These are phyloP conservation scores for Alopecurus myosuroides DNA, from an alignment of 176 grass and related monocot species.

Conservation along the genomic window DNA sequence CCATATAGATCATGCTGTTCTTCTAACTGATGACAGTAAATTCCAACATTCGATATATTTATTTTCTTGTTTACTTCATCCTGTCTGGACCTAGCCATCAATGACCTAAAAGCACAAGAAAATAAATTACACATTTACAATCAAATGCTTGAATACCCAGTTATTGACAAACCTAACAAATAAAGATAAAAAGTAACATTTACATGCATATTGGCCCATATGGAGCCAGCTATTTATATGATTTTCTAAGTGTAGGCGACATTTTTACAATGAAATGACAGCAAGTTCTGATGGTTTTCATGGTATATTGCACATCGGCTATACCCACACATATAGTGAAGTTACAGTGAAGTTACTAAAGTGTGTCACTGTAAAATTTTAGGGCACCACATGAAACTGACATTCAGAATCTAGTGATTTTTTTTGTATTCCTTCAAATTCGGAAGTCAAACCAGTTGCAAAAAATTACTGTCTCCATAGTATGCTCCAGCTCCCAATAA, in stretches of 20 bases:
- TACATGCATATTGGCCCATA: background rate
- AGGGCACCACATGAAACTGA: constrained; percentile 11
- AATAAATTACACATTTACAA: background rate
- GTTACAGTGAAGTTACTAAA: background rate
- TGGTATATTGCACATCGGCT: background rate
- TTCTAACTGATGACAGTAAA: constrained; percentile 69
- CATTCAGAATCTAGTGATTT: background rate
- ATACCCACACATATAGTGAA: constrained; percentile 6
- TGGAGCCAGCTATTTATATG: background rate
- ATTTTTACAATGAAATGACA: background rate
- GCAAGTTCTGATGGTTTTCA: constrained; percentile 10
- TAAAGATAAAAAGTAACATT: background rate
- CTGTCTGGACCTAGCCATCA: constrained; percentile 65
- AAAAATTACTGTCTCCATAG: background rate
- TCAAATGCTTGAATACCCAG: constrained; percentile 8
- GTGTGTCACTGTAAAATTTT: background rate
- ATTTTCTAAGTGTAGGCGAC: background rate
- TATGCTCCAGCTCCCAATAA: background rate
- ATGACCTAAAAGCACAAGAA: constrained; percentile 43
- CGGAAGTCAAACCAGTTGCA: background rate
- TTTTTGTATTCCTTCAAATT: background rate
- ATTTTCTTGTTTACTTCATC: constrained; percentile 84
- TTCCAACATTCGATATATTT: constrained; percentile 76
- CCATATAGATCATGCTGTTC: constrained; percentile 39
- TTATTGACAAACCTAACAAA: constrained; percentile 8